Conservation (phyloP, 2,329 filamentous ascomycete genomes). For the Trichoderma cornu-damae region DNA sequence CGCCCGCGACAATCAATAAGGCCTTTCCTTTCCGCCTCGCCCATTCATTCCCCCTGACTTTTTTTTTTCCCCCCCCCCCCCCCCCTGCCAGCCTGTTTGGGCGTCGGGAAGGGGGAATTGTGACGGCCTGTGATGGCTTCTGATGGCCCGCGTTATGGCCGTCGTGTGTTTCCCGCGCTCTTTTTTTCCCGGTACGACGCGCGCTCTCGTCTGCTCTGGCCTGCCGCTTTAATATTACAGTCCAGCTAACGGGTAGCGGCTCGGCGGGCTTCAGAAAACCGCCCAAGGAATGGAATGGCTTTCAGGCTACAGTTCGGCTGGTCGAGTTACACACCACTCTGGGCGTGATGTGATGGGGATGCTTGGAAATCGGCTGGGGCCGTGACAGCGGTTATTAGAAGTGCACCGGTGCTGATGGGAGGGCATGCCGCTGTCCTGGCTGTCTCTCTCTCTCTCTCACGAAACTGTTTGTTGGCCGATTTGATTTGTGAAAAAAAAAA, state of each 20-base stretch:
- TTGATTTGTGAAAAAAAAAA: too few relatives aligned
- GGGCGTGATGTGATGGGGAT: neutral
- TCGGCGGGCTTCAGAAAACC: too few relatives aligned
- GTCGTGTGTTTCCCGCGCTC: neutral
- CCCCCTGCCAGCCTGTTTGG: too few relatives aligned
- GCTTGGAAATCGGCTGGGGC: slow-evolving; percentile 5
- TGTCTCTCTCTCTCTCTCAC: neutral
- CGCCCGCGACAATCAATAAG: neutral
- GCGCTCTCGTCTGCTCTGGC: too few relatives aligned
- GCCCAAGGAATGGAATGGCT: too few relatives aligned
- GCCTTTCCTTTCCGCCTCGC: neutral
- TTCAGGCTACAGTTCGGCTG: neutral
- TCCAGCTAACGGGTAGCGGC: too few relatives aligned
- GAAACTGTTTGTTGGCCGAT: neutral
- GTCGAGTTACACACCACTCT: too few relatives aligned
- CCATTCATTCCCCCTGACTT: neutral
- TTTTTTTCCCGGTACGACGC: too few relatives aligned
- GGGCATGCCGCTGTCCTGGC: neutral
- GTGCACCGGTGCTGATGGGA: neutral
- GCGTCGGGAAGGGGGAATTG: neutral
- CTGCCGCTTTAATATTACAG: too few relatives aligned
- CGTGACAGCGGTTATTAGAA: neutral
- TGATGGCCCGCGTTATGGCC: neutral
- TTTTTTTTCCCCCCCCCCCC: too few relatives aligned
- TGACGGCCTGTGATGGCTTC: neutral